Evolutionary conservation across 345 rosid genomes (phyloP), one percentile per base, ranked within the genome.

Genomic region (Populus davidiana): DNA sequence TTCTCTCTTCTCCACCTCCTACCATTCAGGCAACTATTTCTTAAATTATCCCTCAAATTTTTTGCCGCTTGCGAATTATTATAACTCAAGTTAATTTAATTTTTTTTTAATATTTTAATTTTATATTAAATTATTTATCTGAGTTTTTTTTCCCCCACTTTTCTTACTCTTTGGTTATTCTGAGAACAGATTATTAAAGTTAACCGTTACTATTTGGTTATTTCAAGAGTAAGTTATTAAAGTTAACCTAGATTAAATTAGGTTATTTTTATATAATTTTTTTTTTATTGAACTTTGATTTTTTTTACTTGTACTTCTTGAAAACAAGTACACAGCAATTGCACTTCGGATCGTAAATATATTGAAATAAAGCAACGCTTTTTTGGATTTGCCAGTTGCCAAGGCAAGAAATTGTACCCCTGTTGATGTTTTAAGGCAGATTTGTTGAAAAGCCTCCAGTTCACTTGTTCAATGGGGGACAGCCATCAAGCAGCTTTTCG

Each of bases 401-500:
- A 52, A 18, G 59, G 59, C 59, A 18, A 52, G 59, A 23, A 54
- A 10, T 20, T 20, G 29, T 69, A 67, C 11, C n/a, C n/a, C 29
- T 56, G 39, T 78, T 78, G 6, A 74, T 83, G 67, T 73, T 43
- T 67, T 0, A 36, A 77, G 81, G 88, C 88, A 95, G 98, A 83
- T 91, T 93, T 84, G 87, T 93, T 61, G 85, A 88, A 74, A 95
- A 91, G 87, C 85, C 91, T 67, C 91, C 95, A 33, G 74, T 86
- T 69, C 85, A 87, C 54, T 86, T 95, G 88, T 93, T 95, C 83
- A 93, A 88, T 73, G 1, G 97, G 97, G 75, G 98, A 93, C 77
- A 79, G 79, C 76, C 88, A 93, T 78, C 96, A 93, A 85, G 98
- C 99, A 39, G 91, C 92, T 33, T 90, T 92, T 80, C 83, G 96